A percentile compares a stretch with the other conserved stretches of the same genome.
phyloP scores from a whole-genome alignment of 2,329 filamentous ascomycete genomes.

The Xylaria sp. region DNA sequence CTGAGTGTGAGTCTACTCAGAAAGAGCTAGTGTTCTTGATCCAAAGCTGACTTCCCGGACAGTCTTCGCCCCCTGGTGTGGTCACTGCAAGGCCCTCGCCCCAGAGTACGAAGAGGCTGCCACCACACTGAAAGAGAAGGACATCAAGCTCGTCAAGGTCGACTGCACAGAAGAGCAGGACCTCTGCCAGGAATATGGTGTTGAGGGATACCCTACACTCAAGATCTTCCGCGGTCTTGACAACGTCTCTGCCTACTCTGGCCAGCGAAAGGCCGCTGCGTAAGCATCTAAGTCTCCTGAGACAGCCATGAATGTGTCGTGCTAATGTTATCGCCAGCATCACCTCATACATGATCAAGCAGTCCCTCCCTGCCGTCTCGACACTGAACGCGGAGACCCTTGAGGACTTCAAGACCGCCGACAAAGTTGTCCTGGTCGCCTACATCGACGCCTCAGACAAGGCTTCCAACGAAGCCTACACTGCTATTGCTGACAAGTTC shows the following conservation, averaged over 20 bases:
- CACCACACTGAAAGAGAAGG: constrained; percentile 79
- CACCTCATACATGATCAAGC: constrained; percentile 93
- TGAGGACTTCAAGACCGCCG: constrained; percentile 94
- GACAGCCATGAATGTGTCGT: neutral
- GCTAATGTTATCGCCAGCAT: constrained; percentile 41
- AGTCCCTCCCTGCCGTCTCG: constrained; percentile 89
- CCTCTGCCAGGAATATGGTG: constrained; percentile 82
- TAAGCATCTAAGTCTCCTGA: constrained; percentile 37
- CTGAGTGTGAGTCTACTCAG: constrained; percentile 66
- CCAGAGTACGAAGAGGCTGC: constrained; percentile 87
- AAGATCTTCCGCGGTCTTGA: constrained; percentile 96
- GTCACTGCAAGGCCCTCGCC: constrained; percentile 97
- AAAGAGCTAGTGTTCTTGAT: constrained; percentile 14
- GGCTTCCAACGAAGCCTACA: constrained; percentile 80
- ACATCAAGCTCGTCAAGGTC: constrained; percentile 77
- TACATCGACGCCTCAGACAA: constrained; percentile 80
- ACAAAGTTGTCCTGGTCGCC: constrained; percentile 91
- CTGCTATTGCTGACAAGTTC: constrained; percentile 64
- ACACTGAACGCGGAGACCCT: constrained; percentile 72
- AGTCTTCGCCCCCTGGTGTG: constrained; percentile 96
- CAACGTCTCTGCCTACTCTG: constrained; percentile 74
- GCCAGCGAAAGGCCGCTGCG: constrained; percentile 80
- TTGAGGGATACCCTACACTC: constrained; percentile 96
- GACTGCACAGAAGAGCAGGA: constrained; percentile 95
- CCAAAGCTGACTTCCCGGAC: constrained; percentile 32